phyloP scores from a whole-genome alignment of 176 grass and related monocot genomes.

The Raddia guianensis region DNA sequence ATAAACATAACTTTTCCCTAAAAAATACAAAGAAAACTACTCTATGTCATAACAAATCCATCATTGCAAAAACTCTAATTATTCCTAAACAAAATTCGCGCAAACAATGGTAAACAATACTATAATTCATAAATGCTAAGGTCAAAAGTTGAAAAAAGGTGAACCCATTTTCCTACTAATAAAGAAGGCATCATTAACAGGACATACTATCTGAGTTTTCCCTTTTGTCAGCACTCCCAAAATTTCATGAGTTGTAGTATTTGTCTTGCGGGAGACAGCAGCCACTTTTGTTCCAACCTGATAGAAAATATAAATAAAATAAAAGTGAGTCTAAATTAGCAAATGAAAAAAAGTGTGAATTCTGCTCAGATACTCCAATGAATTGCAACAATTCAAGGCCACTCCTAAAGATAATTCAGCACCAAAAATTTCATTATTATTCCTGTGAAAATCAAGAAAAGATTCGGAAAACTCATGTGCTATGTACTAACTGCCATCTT shows the following conservation, averaged over 20 bases:
- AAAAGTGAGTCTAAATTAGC: background rate
- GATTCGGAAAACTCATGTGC: no score
- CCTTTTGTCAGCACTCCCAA: conserved; percentile 94
- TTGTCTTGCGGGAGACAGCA: conserved; percentile 96
- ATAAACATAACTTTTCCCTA: background rate
- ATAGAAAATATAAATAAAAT: conserved; percentile 18
- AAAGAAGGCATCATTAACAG: conserved; percentile 20
- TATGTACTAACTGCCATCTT: no score
- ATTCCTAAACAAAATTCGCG: background rate
- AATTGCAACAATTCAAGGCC: background rate
- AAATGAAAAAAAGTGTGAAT: background rate
- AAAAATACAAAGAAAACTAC: background rate
- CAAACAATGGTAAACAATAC: background rate
- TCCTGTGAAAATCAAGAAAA: no score
- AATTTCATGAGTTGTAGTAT: conserved; percentile 94
- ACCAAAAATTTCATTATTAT: background rate
- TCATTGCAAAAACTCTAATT: conserved; percentile 29
- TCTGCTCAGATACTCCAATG: background rate
- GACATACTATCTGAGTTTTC: conserved; percentile 88
- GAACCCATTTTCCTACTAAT: conserved; percentile 12
- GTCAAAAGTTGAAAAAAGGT: conserved; percentile 24
- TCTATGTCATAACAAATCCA: conserved; percentile 1
- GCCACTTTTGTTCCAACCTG: conserved; percentile 94
- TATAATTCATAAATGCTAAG: background rate
- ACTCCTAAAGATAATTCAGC: background rate